phyloP scores from a whole-genome alignment of 2,329 filamentous ascomycete species.

The Xylaria sp. region DNA sequence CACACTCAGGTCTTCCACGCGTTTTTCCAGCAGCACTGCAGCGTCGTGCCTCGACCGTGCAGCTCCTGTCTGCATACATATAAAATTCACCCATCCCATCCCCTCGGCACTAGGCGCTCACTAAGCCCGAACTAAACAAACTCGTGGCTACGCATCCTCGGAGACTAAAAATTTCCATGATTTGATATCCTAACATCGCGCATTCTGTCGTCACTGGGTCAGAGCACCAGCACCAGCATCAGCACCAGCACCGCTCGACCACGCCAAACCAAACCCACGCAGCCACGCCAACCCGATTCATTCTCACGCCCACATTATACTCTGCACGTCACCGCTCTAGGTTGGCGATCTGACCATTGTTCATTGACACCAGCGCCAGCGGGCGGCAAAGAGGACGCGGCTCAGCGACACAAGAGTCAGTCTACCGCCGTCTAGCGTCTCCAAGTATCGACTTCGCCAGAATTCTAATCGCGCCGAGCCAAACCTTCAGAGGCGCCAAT shows the following conservation, averaged over 20 bases:
- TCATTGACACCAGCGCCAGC: not conserved
- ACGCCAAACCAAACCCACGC: too few relatives aligned
- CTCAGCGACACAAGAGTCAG: constrained; percentile 35
- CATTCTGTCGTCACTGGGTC: constrained; percentile 29
- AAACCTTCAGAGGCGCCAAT: constrained; percentile 34
- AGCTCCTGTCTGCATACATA: constrained; percentile 37
- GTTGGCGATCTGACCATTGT: constrained; percentile 10
- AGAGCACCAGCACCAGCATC: constrained; percentile 10
- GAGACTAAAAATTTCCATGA: constrained; percentile 24
- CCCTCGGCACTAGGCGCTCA: constrained; percentile 37
- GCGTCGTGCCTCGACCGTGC: constrained; percentile 34
- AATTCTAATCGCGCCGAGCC: constrained; percentile 31
- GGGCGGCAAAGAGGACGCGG: constrained; percentile 1
- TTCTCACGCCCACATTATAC: not conserved
- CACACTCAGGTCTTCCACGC: constrained; percentile 29
- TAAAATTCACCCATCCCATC: constrained; percentile 34
- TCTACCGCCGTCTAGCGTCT: constrained; percentile 34
- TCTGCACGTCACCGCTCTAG: constrained; percentile 28
- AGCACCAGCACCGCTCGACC: not conserved
- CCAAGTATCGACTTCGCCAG: constrained; percentile 28
- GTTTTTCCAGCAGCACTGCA: constrained; percentile 29
- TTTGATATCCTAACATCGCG: constrained; percentile 23
- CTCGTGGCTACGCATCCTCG: constrained; percentile 26
- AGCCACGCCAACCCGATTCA: not conserved
- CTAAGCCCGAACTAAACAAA: constrained; percentile 37